A percentile compares a stretch with the other conserved stretches of the same genome.
phyloP scores from a whole-genome alignment of 2,329 filamentous ascomycete genomes.

The Onygenales sp. region DNA sequence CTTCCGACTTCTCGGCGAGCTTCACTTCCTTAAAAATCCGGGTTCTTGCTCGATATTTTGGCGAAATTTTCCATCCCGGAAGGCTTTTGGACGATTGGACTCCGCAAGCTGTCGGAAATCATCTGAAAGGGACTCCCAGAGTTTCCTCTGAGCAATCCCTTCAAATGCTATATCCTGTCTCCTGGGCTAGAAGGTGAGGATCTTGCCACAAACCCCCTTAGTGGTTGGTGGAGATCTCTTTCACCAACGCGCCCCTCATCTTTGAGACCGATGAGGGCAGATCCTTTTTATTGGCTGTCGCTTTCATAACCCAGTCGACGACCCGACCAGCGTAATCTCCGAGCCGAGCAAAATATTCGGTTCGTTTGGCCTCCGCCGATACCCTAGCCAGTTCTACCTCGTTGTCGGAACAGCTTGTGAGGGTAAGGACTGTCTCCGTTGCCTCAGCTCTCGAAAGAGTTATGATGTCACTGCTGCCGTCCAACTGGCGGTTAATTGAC shows the following conservation, averaged over 20 bases:
- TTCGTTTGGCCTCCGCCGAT: background rate
- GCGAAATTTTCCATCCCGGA: background rate
- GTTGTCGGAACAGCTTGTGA: background rate
- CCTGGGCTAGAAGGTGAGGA: constrained; percentile 3
- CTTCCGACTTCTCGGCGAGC: constrained; percentile 1
- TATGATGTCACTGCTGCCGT: background rate
- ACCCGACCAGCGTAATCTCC: constrained; percentile 2
- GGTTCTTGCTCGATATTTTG: background rate
- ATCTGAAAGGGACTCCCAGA: background rate
- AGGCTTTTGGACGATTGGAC: background rate
- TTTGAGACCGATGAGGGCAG: constrained; percentile 1
- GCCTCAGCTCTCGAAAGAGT: constrained; percentile 3
- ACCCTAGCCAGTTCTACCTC: background rate
- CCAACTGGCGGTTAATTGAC: constrained; percentile 2
- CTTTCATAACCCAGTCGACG: background rate
- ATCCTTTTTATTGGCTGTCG: constrained; percentile 1
- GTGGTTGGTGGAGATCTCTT: constrained; percentile 1
- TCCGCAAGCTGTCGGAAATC: background rate
- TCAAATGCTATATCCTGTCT: background rate
- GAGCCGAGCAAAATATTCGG: background rate
- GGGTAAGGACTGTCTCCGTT: constrained; percentile 1
- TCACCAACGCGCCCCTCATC: background rate
- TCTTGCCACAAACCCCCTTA: background rate
- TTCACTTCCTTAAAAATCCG: background rate
- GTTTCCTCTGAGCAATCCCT: background rate